phyloP scores from a whole-genome alignment of 805 yeast species.

The Saccharomycopsis fodiens region DNA sequence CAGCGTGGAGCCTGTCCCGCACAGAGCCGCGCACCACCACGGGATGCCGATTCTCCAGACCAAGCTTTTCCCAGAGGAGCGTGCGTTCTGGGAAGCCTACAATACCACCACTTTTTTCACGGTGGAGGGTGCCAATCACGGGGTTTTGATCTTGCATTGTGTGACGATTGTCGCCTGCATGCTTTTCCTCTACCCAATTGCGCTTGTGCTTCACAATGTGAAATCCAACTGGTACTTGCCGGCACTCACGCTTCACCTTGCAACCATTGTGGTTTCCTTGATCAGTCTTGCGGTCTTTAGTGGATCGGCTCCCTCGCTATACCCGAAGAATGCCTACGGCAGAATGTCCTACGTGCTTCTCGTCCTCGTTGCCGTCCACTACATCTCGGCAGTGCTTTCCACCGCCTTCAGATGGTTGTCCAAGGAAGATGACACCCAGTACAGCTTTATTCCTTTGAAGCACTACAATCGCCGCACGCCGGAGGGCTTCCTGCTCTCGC shows the following conservation, averaged over 20 bases:
- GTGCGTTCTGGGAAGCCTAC: constrained; percentile 69
- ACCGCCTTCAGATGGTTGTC: constrained; percentile 35
- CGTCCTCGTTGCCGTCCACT: constrained; percentile 46
- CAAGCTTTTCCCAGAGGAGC: constrained; percentile 61
- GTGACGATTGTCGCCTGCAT: constrained; percentile 36
- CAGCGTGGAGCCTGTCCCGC: constrained; percentile 34
- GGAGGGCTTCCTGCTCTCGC: constrained; percentile 14
- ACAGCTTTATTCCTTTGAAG: constrained; percentile 25
- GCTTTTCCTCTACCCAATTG: constrained; percentile 57
- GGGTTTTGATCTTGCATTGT: constrained; percentile 50
- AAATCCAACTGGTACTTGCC: constrained; percentile 54
- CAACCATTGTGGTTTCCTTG: constrained; percentile 41
- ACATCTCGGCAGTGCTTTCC: constrained; percentile 42
- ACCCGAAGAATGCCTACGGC: constrained; percentile 70
- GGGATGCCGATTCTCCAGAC: constrained; percentile 70
- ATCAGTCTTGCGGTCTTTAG: constrained; percentile 50
- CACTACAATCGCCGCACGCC: constrained; percentile 22
- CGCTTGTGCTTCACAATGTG: constrained; percentile 56
- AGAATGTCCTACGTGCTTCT: constrained; percentile 57
- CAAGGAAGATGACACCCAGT: neutral
- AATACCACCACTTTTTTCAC: constrained; percentile 72
- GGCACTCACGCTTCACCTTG: constrained; percentile 42
- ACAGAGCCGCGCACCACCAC: constrained; percentile 44
- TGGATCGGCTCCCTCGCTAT: constrained; percentile 52
- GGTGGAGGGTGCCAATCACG: constrained; percentile 39